A percentile compares a stretch with the other conserved stretches of the same genome.
phyloP scores from a whole-genome alignment of 2,329 filamentous ascomycete species.

The Stachybotrys elegans region DNA sequence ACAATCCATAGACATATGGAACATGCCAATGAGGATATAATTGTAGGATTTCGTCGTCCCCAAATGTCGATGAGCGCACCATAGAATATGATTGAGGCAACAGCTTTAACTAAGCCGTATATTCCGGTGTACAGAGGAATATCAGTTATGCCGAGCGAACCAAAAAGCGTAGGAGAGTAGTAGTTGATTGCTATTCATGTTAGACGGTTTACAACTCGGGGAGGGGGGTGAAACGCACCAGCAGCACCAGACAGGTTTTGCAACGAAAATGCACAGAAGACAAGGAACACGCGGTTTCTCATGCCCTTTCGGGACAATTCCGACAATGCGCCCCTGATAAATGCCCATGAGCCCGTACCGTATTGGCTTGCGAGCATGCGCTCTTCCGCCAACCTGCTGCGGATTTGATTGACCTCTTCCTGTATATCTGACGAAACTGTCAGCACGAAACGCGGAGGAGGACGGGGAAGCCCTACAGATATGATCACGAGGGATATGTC shows the following conservation, averaged over 20 bases:
- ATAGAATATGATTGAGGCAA: conserved; percentile 36
- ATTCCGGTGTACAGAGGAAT: conserved; percentile 44
- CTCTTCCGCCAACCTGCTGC: conserved; percentile 28
- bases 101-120: conserved; percentile 41
- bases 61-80: conserved; percentile 33
- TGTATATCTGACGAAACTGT: conserved; percentile 30
- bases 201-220: neutral
- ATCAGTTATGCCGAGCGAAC: conserved; percentile 39
- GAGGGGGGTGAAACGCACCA: conserved; percentile 13
- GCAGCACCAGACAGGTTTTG: conserved; percentile 36
- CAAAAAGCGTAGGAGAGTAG: conserved; percentile 35
- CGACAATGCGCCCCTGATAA: conserved; percentile 26
- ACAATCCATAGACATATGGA: conserved; percentile 46
- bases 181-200: conserved; percentile 32
- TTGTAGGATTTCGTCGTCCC: conserved; percentile 34
- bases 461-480: conserved; percentile 17
- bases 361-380: conserved; percentile 23
- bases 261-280: conserved; percentile 31
- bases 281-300: conserved; percentile 32
- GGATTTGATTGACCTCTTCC: conserved; percentile 43
- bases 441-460: too few relatives aligned
- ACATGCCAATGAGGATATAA: conserved; percentile 42
- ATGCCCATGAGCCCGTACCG: conserved; percentile 25
- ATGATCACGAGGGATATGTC: conserved; percentile 36
- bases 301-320: conserved; percentile 33